Evolutionary conservation across 164 flowering plant species (phyloP), one percentile per base, ranked within the genome.

Genomic region (Stephania japonica): DNA sequence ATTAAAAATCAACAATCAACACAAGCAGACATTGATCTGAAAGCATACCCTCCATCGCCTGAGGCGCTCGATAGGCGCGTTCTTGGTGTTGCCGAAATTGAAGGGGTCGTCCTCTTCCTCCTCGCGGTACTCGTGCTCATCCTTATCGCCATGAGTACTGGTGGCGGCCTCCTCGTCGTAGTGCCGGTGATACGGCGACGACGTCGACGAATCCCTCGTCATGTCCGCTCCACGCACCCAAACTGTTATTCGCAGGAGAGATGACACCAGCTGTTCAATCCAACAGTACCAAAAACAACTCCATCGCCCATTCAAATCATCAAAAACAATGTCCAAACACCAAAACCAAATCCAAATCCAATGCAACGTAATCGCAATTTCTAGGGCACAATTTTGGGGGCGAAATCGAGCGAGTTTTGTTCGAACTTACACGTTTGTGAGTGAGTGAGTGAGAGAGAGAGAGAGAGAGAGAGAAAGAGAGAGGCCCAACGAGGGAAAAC

Each of bases 41-140:
- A 66, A n/a, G 38, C 78, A 61, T 84, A 94, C 99, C 82, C 99
- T 83, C 99, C 99, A 94, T n/a, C 90, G 82, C 71, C 78, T 83
- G 69, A 94, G 87, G 3, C 95, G 86, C 23, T 89, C 90, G 13
- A 87, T 21, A 0, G 99, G 68, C 72, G 93, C 97, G 42, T 92
- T 77, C 76, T 94, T 94, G 0, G 97, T 91, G 41, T 79, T 79
- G 13, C 81, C 7, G 62, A 92, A 90, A 50, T 88, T 81, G 67
- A 94, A 94, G 0, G 93, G 89, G 38, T 78, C 78, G 0, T 74
- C 77, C 0, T 73, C 73, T 12, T 16, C 11, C 7, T 70, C 70
- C 19, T 75, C 73, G 11, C 78, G 81, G 0, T 77, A 82, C 2
- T 83, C 82, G 7, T 75, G 79, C 6, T 61, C n/a, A n/a, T n/a